Base-by-base conservation (phyloP, 2,329 filamentous ascomycete species). In the Cadophora luteo-olivacea region DNA sequence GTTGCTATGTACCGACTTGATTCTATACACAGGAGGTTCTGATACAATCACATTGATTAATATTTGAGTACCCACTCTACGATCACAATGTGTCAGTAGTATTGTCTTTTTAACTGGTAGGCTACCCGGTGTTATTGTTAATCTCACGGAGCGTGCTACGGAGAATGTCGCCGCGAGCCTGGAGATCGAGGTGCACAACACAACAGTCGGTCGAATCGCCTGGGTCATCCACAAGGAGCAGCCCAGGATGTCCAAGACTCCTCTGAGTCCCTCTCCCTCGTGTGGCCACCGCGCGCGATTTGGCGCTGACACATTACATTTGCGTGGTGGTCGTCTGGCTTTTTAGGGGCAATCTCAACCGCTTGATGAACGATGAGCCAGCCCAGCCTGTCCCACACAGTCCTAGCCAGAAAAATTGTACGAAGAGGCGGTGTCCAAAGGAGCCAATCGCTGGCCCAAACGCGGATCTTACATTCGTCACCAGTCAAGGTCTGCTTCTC, bases 381-480 rank as follows among this genome's bases (percentile, higher is more conserved):
- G n/a, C n/a, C 55, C 32, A 38, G 19, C 55, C 29, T 57, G 32
- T 58, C 55, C 55, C 55, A 58, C 33, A 36, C 54, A n/a, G 16
- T 33, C 52, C 51, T 55, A 32, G 32, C 32, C 55, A 58, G 29
- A 38, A 58, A 24, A 38, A 38, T 24, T 24, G 29, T n/a, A 24
- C 55, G 33, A 58, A 58, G 55, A 58, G 55, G 55, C 55, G 55
- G 55, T 58, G 55, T 58, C 55, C 55, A 58, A 58, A 24, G 33
- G 33, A 12, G n/a, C 55, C 32, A 58, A 58, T 58, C 32, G n/a
- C 33, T 58, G 55, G 22, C 55, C 55, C 5, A 41, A 58, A 5
- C 19, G 7, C n/a, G n/a, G 16, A 58, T 58, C 33, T 38, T 58
- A 24, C 32, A 24, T 58, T 58, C 33, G 55, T 58, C 55, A 38